A percentile compares a stretch with the other conserved stretches of the same genome.
Evolutionary conservation across 495 filamentous ascomycete genomes (phyloP).

Genomic region (Rusavskia elegans): DNA sequence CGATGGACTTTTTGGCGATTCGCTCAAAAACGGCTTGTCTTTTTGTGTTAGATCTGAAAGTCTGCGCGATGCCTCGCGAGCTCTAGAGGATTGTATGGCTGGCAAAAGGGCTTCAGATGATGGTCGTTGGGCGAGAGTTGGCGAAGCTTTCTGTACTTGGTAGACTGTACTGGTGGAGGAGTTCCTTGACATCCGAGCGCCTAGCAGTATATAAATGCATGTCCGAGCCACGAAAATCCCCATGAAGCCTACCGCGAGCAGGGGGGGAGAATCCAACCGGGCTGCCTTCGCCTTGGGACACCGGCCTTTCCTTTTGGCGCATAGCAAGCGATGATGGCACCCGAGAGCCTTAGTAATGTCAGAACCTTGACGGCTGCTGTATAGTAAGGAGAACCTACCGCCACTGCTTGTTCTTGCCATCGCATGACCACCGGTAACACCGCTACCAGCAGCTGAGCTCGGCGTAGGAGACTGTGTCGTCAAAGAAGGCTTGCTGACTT

Average conservation of each 20-base stretch:
- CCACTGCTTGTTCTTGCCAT: constrained; percentile 42
- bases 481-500: constrained; percentile 38
- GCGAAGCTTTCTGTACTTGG: constrained; percentile 17
- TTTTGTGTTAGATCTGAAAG: constrained; percentile 4
- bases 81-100: constrained; percentile 3
- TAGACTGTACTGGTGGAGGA: constrained; percentile 29
- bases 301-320: constrained; percentile 42
- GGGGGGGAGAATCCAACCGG: neutral
- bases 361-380: neutral
- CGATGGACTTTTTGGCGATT: constrained; percentile 16
- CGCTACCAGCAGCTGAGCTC: constrained; percentile 32
- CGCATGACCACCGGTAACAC: constrained; percentile 34
- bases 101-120: constrained; percentile 1
- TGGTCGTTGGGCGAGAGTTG: constrained; percentile 1
- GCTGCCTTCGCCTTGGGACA: constrained; percentile 10
- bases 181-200: constrained; percentile 22
- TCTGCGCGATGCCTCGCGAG: constrained; percentile 5
- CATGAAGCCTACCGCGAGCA: neutral
- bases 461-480: constrained; percentile 29
- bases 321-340: constrained; percentile 45
- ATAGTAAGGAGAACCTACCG: constrained; percentile 23
- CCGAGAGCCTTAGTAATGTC: constrained; percentile 27
- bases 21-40: neutral
- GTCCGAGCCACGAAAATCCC: neutral
- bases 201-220: constrained; percentile 2